Evolutionary conservation across 371 early-diverging fungal genomes (phyloP).

Genomic region (Mortierella sp.): DNA sequence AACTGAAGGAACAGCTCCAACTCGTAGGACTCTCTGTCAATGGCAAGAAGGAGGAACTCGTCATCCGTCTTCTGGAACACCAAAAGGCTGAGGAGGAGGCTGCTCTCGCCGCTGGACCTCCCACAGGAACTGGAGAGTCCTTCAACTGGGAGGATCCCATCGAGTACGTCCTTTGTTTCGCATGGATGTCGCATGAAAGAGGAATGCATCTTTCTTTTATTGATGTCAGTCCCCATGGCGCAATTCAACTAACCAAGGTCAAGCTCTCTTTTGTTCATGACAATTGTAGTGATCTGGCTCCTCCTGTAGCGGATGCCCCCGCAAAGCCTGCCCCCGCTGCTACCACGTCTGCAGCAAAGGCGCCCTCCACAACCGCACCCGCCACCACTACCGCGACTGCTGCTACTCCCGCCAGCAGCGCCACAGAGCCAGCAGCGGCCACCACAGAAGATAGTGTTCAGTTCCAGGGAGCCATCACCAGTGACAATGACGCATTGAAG

Average conservation of each 20-base stretch:
- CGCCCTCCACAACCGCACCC: conserved; percentile 9
- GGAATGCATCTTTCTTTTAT: neutral
- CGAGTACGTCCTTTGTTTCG: conserved; percentile 27
- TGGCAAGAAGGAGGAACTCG: conserved; percentile 79
- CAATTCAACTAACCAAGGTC: neutral
- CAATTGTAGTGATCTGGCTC: conserved; percentile 39
- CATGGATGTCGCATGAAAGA: neutral
- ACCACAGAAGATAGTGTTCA: conserved; percentile 7
- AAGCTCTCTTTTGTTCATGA: neutral
- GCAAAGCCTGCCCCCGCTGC: neutral
- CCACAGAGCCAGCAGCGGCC: conserved; percentile 6
- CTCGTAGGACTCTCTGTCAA: conserved; percentile 69
- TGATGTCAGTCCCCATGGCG: neutral
- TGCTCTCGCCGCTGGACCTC: conserved; percentile 52
- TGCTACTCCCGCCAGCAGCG: conserved; percentile 6
- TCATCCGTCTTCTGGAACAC: conserved; percentile 72
- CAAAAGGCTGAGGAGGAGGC: conserved; percentile 67
- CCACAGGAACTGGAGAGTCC: conserved; percentile 40
- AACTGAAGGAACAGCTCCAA: conserved; percentile 73
- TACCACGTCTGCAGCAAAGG: conserved; percentile 11
- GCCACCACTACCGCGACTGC: neutral
- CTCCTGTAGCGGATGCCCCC: conserved; percentile 15
- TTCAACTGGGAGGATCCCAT: conserved; percentile 54
- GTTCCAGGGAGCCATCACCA: conserved; percentile 20
- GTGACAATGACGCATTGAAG: conserved; percentile 33